Base-by-base conservation (phyloP, 2,329 filamentous ascomycete genomes). In the Colletotrichum falcatum region DNA sequence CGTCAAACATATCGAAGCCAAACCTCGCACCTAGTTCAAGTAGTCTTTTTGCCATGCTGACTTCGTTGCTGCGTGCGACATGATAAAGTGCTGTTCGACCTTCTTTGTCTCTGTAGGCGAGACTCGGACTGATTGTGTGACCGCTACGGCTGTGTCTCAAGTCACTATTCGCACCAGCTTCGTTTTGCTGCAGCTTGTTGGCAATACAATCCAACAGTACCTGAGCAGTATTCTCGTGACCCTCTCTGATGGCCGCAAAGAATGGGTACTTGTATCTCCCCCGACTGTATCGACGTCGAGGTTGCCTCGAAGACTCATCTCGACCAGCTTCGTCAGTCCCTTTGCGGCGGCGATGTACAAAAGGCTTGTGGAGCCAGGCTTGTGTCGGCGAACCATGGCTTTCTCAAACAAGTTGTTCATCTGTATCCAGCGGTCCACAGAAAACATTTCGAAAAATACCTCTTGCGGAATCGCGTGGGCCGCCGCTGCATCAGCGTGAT, bases 1-100 rank as follows among this genome's bases (percentile, higher is more conserved):
- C 2, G 1, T 0, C 5, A 0, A 6, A 0, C 0, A 7, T 28
- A n/a, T 1, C 7, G 1, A 8, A 28, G 0, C 3, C 0, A 1
- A n/a, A 39, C 5, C 28, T 26, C 0, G 46, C 61, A 0, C 66
- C 66, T 0, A 30, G 12, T 1, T 39, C 11, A 0, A 69, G 16
- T 4, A 69, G 28, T 1, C 5, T 11, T 2, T 1, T 5, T 1
- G 5, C 18, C 0, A 59, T 35, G 0, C 5, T 4, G 0, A 30
- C 5, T 1, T 9, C 3, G 7, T 3, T 2, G n/a, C 12, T 35
- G 0, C 18, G 3, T 18, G 16, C 28, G 33, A 56, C 49, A 20
- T 7, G 9, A 26, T 46, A 46, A 0, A 69, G 37, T 1, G 33
- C 0, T 1, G 61, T 65, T 0, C 9, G 26, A 1, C 53, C 61